Percentiles rank a stretch among this genome's conserved stretches.
phyloP scores from a whole-genome alignment of 2,329 filamentous ascomycete species.

The Claviceps maximensis region DNA sequence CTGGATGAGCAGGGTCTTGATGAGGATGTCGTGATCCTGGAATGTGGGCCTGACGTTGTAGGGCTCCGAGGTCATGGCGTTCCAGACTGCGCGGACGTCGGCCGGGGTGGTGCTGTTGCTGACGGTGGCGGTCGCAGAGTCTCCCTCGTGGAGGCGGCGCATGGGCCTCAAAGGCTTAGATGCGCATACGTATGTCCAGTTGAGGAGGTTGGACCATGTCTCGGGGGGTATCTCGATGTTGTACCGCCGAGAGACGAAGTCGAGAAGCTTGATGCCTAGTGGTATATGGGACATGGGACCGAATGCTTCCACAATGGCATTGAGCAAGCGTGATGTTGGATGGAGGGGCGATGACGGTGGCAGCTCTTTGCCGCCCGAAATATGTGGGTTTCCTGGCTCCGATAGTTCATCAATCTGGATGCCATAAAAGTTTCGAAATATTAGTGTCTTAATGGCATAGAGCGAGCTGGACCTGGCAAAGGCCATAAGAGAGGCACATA shows the following conservation, averaged over 20 bases:
- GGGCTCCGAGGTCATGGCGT: constrained; percentile 44
- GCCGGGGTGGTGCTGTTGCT: constrained; percentile 10
- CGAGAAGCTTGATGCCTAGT: constrained; percentile 44
- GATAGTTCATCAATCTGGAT: constrained; percentile 13
- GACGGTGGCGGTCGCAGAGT: constrained; percentile 20
- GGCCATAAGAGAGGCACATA: constrained; percentile 29
- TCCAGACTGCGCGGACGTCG: constrained; percentile 41
- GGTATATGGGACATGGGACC: constrained; percentile 51
- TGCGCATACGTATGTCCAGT: constrained; percentile 50
- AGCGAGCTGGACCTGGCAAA: constrained; percentile 26
- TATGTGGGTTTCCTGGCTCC: constrained; percentile 7
- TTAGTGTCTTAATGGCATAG: constrained; percentile 19
- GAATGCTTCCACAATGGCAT: constrained; percentile 54
- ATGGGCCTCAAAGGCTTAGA: constrained; percentile 23
- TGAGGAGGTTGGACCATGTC: constrained; percentile 54
- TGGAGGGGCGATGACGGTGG: constrained; percentile 36
- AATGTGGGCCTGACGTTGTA: constrained; percentile 45
- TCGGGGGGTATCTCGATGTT: constrained; percentile 39
- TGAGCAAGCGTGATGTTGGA: constrained; percentile 46
- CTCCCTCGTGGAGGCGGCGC: constrained; percentile 20
- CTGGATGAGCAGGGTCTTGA: constrained; percentile 25
- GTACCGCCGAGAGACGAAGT: constrained; percentile 49
- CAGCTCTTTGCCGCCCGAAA: constrained; percentile 26
- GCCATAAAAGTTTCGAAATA: constrained; percentile 19
- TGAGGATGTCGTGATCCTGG: constrained; percentile 35